A percentile compares a stretch with the other conserved stretches of the same genome.
Conservation (phyloP, 164 flowering plant genomes). For the Nymphaea colorata region DNA sequence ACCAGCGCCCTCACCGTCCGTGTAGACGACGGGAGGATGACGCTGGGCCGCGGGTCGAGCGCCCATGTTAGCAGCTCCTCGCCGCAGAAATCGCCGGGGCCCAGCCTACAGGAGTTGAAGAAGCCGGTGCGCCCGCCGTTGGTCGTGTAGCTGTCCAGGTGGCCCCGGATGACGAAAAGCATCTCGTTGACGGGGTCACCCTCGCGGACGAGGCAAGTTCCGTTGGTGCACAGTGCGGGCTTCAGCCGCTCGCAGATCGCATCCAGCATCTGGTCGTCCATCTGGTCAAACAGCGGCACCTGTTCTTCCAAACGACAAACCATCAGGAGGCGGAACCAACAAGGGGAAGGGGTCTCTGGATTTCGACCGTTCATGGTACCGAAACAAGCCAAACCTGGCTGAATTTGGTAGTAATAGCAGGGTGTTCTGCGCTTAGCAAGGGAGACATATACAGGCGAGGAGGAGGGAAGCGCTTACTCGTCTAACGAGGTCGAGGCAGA, state of each 20-base stretch:
- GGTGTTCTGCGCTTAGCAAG: neutral
- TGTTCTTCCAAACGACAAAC: slow-evolving; percentile 4
- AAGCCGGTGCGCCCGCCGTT: slow-evolving; percentile 91
- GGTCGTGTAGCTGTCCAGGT: slow-evolving; percentile 83
- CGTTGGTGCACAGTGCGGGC: slow-evolving; percentile 67
- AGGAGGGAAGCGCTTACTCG: neutral
- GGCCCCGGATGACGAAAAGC: slow-evolving; percentile 85
- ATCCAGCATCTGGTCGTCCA: slow-evolving; percentile 88
- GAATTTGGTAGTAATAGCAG: too few relatives aligned
- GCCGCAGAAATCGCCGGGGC: slow-evolving; percentile 90
- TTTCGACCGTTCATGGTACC: neutral
- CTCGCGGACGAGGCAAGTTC: slow-evolving; percentile 69
- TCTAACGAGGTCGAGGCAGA: too few relatives aligned
- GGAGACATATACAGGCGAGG: neutral
- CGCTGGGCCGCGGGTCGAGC: slow-evolving; percentile 59
- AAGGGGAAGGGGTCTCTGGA: too few relatives aligned
- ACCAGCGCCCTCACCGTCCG: slow-evolving; percentile 72
- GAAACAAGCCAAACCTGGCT: neutral
- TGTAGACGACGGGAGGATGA: slow-evolving; percentile 70
- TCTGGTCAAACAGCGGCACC: slow-evolving; percentile 89
- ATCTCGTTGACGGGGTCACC: slow-evolving; percentile 92
- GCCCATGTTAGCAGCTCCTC: slow-evolving; percentile 97
- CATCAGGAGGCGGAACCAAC: too few relatives aligned
- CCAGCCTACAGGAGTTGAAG: slow-evolving; percentile 73
- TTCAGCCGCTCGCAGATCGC: slow-evolving; percentile 92